Evolutionary conservation across 2,329 filamentous ascomycete genomes (phyloP).

Genomic region (Microdochium nivale): DNA sequence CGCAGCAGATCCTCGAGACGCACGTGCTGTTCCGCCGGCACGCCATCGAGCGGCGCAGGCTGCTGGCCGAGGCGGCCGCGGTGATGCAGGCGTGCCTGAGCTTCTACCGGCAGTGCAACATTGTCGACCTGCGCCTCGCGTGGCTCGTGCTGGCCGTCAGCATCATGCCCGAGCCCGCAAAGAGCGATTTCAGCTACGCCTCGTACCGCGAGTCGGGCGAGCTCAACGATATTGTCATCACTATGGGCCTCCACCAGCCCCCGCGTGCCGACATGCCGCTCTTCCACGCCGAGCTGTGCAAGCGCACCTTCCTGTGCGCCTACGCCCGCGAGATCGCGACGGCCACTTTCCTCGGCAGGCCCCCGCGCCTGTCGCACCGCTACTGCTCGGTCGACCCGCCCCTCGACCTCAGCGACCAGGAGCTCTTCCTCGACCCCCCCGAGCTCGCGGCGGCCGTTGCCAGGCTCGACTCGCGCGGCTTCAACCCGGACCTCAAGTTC

Average conservation of each 20-base stretch:
- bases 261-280: conserved; percentile 19
- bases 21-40: conserved; percentile 7
- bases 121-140: conserved; percentile 20
- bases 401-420: conserved; percentile 17
- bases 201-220: conserved; percentile 21
- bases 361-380: conserved; percentile 21
- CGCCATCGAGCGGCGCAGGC: conserved; percentile 13
- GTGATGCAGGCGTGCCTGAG: conserved; percentile 17
- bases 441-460: conserved; percentile 15
- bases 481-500: conserved; percentile 12
- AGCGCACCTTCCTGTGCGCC: conserved; percentile 11
- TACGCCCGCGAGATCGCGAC: conserved; percentile 21
- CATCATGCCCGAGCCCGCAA: conserved; percentile 11
- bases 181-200: conserved; percentile 18
- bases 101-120: conserved; percentile 23
- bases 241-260: conserved; percentile 22
- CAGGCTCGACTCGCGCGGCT: conserved; percentile 18
- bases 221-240: conserved; percentile 16
- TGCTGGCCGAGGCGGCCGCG: conserved; percentile 18
- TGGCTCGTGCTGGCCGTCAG: conserved; percentile 20
- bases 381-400: conserved; percentile 20
- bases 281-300: conserved; percentile 21
- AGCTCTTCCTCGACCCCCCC: conserved; percentile 15
- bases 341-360: conserved; percentile 21
- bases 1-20: conserved; percentile 2